Evolutionary conservation across 768 basidiomycete species (phyloP), one percentile per base, ranked within the genome.

Genomic region (Psilocybe cubensis): DNA sequence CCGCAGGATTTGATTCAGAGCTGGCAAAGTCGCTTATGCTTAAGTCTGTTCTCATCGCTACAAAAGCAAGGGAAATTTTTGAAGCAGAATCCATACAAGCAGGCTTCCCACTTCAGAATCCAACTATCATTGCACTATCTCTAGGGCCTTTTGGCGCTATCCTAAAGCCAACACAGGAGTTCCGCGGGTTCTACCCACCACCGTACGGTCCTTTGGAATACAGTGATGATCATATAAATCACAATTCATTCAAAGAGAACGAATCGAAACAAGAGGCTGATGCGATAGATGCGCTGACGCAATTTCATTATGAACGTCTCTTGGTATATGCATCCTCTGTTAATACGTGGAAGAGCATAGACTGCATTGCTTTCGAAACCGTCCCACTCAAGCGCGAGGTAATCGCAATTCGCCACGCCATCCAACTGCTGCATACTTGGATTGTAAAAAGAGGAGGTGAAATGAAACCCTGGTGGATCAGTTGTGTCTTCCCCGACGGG

Each of bases 351-450:
- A 60, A 68, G 33, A 65, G 66, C 10, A 72, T 93, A 52, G 85
- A 89, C 54, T 81, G 77, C 57, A 61, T 93, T 47, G 88, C 87
- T 10, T 93, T 94, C 67, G 92, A 94, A 76, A 93, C 91, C 0
- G 73, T 93, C 3, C 89, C 92, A 0, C 74, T 92, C 3, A 66
- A 79, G 7, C 73, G 85, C 31, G 92, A 94, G 68, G 76, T 89
- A 3, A 68, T 68, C 20, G 89, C 88, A 12, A 86, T 93, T 59
- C 75, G 89, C 47, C 72, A 71, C 10, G 89, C 90, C 2, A 80
- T 94, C 63, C 66, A 63, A 1, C 44, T 49, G 4, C 72, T 89
- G 11, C 63, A 51, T 41, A 53, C 67, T 5, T 62, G 66, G 18
- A 43, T 63, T 7, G 21, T 20, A 11, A 25, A 49, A 31, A 17